phyloP scores from a whole-genome alignment of 371 early-diverging fungal genomes.

The Dichotomocladium elegans region DNA sequence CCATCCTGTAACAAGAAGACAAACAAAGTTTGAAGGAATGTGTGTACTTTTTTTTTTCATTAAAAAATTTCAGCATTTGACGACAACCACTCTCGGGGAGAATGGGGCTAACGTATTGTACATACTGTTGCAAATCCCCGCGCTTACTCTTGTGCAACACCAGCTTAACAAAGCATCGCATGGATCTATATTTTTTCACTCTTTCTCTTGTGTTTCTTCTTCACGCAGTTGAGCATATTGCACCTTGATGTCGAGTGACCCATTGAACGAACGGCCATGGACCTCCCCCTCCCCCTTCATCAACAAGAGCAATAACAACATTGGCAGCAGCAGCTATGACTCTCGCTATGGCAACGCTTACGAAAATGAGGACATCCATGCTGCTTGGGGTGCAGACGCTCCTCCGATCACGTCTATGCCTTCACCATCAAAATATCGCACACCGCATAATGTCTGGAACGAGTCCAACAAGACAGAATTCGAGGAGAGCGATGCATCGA shows the following conservation, averaged over 20 bases:
- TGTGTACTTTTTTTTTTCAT: no score
- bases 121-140: no score
- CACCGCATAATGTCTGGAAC: constrained; percentile 3
- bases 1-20: no score
- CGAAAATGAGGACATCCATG: constrained; percentile 10
- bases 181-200: no score
- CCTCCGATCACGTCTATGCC: constrained; percentile 16
- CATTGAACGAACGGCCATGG: not conserved
- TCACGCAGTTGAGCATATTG: no score
- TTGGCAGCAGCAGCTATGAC: not conserved
- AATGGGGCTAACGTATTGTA: no score
- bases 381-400: not conserved
- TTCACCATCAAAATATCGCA: constrained; percentile 29
- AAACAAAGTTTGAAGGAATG: no score
- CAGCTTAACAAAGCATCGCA: not conserved
- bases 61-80: no score
- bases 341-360: constrained; percentile 21
- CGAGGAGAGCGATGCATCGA: not conserved
- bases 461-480: constrained; percentile 16
- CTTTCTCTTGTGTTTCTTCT: constrained; percentile 4
- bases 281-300: constrained; percentile 16
- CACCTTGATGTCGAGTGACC: no score
- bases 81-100: no score
- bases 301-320: constrained; percentile 1
- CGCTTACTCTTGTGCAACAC: no score